These are phyloP conservation scores for Lagenaria siceraria DNA, from an alignment of 306 rosid species.

Conservation along the genomic window DNA sequence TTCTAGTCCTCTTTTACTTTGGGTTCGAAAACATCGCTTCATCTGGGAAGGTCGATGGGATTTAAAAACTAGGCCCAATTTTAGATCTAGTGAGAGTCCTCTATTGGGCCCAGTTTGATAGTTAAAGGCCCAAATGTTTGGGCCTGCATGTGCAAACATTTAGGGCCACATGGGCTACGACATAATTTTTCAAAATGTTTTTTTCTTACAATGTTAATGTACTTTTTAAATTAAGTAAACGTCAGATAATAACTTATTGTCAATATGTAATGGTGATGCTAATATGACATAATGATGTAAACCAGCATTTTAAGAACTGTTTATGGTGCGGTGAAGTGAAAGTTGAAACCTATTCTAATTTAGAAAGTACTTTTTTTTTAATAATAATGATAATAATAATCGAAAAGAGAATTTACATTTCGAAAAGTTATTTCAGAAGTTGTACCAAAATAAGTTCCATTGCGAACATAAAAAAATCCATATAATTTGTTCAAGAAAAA, in stretches of 20 bases:
- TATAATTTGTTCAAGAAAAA: too few species aligned
- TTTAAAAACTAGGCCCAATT: not conserved
- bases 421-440: not conserved
- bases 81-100: not conserved
- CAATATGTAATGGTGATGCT: not conserved
- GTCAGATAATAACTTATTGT: not conserved
- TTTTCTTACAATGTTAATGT: too few species aligned
- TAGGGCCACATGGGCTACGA: not conserved
- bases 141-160: not conserved
- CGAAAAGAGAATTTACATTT: not conserved
- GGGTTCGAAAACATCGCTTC: not conserved
- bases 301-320: not conserved
- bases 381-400: not conserved
- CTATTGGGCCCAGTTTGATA: not conserved
- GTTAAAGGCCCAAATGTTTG: not conserved
- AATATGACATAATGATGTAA: not conserved
- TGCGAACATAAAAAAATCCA: not conserved
- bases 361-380: not conserved
- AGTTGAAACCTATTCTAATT: not conserved
- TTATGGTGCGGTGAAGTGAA: not conserved
- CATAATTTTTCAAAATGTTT: too few species aligned
- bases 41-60: not conserved
- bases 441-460: not conserved
- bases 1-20: not conserved
- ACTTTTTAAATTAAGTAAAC: not conserved